These are phyloP conservation scores for Trematosphaeria pertusa DNA, from an alignment of 2,329 filamentous ascomycete genomes.

Conservation along the genomic window DNA sequence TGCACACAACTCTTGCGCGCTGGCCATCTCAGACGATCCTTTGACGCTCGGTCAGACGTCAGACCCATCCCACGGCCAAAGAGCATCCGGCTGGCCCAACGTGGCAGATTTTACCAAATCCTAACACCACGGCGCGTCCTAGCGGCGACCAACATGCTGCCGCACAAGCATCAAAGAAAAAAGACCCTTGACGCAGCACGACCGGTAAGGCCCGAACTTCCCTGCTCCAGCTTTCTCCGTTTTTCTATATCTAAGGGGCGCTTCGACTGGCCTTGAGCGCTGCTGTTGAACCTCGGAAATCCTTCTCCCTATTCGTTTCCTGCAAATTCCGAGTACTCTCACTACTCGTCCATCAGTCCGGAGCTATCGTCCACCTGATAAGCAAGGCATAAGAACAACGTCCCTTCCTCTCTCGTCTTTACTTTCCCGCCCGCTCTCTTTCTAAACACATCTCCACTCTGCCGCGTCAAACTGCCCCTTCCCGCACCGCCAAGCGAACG, in stretches of 20 bases:
- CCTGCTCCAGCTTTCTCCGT: constrained; percentile 22
- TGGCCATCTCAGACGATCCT: constrained; percentile 27
- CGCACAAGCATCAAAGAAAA: constrained; percentile 15
- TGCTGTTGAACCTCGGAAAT: constrained; percentile 25
- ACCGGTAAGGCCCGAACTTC: constrained; percentile 23
- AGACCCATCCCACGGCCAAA: constrained; percentile 34
- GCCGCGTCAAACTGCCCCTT: constrained; percentile 37
- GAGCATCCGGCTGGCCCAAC: constrained; percentile 28
- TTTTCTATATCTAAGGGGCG: constrained; percentile 19
- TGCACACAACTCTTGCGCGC: constrained; percentile 5
- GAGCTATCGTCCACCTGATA: constrained; percentile 17
- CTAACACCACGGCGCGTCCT: constrained; percentile 26
- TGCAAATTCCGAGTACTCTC: constrained; percentile 15
- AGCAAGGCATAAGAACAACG: constrained; percentile 7
- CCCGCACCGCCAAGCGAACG: constrained; percentile 28
- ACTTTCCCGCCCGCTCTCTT: constrained; percentile 16
- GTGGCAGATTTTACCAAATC: constrained; percentile 28
- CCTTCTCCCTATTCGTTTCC: constrained; percentile 11
- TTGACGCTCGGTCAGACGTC: constrained; percentile 23
- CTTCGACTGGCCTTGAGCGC: constrained; percentile 16
- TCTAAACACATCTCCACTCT: constrained; percentile 31
- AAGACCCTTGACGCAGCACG: constrained; percentile 21
- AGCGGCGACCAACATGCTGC: constrained; percentile 19
- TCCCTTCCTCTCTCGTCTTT: constrained; percentile 15
- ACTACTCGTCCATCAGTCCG: constrained; percentile 22